Base-by-base conservation (phyloP, 140 eudicot species). In the Ambrosia hybrid region DNA sequence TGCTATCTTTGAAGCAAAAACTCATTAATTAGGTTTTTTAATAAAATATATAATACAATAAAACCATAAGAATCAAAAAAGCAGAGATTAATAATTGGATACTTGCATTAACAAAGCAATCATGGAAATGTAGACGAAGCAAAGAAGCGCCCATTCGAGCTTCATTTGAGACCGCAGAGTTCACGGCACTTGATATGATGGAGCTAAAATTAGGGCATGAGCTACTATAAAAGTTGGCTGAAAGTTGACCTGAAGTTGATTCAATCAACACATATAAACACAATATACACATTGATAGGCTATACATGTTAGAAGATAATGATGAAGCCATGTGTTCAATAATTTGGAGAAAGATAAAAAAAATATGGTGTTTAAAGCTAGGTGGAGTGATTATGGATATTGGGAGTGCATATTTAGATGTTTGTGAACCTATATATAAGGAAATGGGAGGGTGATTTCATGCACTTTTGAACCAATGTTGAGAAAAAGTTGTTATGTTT, bases 71-170 rank as follows among this genome's bases (percentile, higher is more conserved):
- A 61, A 51, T 48, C 11, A 14, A 39, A 41, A 21, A 21, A 43
- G 4, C 30, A 21, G 30, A 21, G 39, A 16, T 11, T 65, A 45
- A 67, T 39, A 0, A 51, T 36, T 8, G 67, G 21, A 51, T 66
- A 80, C 89, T 79, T 82, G 78, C 96, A 67, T 86, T 83, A 16
- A 86, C 93, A 38, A 87, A 89, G 73, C 96, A 89, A 71, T 89
- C 96, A 33, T 89, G 96, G 68, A 89, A 89, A 79, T 89, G 96
- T 12, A 87, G 95, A 68, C 96, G 96, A 70, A 90, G 96, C 77
- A 90, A 75, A 0, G 96, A 90, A 33, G 96, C 95, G 16, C 96
- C 96, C 96, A 90, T 90, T 51, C 96, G 95, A 76, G 80, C 76
- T 63, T 90, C 96, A 21, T 9, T 73, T 6, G 85, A 48, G 3